Evolutionary conservation across 108 stramenopile species (phyloP), one percentile per base, ranked within the genome.

Genomic region (Discostella stelligeroides): DNA sequence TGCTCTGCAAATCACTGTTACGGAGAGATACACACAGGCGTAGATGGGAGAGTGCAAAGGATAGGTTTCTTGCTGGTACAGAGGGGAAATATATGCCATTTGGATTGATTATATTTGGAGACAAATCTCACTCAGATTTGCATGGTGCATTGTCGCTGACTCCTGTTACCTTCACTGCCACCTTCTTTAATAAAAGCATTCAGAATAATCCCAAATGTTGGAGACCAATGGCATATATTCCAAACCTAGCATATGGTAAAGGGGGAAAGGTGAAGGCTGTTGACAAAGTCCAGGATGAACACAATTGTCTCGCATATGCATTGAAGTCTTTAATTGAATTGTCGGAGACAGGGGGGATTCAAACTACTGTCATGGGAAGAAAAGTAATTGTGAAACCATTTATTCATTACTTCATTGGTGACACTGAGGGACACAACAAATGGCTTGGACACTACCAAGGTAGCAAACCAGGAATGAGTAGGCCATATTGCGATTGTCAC

Each of bases 401-500:
- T 12, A 54, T 27, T 29, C 53, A 54, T 54, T 54, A 28, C 7
- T 28, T 54, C 53, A 54, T 54, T 4, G 53, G 53, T 28, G 53
- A 54, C 28, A 54, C 25, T 0, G 27, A 27, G 24, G 53, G 53
- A 54, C 18, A 54, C 24, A 54, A 28, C 53, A 25, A 29, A 29
- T 54, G 24, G 53, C 21, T 54, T 54, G 53, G 53, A 0, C 53
- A 54, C 4, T 54, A 54, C 28, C 7, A 25, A 11, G 25, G 53
- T 25, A 54, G 24, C 24, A 14, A 21, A 21, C 21, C 13, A 9
- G 8, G 6, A 28, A 9, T 54, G 27, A 29, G 28, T 24, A 7
- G 53, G 14, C 53, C 53, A 28, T 54, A 54, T 54, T 27, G 53
- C 15, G 53, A 54, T 15, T 54, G 53, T 23, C 24, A 54, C 53